Percentiles rank a stretch among this genome's conserved stretches.
These are phyloP conservation scores for Inga laurina DNA, from an alignment of 306 rosid species.

Conservation along the genomic window DNA sequence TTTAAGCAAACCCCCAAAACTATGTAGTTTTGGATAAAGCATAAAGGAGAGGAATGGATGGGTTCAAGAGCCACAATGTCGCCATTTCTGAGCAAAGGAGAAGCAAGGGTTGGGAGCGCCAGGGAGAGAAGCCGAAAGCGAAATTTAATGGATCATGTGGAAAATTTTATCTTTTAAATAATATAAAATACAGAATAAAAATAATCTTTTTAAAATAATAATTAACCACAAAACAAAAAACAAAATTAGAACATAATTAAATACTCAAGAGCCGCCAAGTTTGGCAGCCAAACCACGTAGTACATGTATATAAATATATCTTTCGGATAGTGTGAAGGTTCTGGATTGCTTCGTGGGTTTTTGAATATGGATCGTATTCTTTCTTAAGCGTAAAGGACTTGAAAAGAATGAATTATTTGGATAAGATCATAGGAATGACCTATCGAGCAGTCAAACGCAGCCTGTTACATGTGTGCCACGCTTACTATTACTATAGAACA, in stretches of 20 bases:
- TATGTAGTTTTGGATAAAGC: no score
- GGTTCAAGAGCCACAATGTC: no score
- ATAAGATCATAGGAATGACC: neutral
- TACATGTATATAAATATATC: neutral
- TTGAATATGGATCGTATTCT: neutral
- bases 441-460: neutral
- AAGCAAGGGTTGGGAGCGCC: no score
- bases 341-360: neutral
- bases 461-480: neutral
- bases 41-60: no score
- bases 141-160: neutral
- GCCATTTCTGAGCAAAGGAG: no score
- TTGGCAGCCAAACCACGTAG: neutral
- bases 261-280: neutral
- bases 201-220: no score
- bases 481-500: neutral
- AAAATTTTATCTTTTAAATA: no score
- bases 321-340: neutral
- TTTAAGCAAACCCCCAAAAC: no score
- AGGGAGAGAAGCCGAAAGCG: no score
- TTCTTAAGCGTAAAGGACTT: neutral
- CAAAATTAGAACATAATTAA: neutral
- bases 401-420: neutral
- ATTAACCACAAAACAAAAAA: no score
- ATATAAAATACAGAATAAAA: neutral